phyloP scores from a whole-genome alignment of 148 eudicot genomes.

The Rhododendron simsii region DNA sequence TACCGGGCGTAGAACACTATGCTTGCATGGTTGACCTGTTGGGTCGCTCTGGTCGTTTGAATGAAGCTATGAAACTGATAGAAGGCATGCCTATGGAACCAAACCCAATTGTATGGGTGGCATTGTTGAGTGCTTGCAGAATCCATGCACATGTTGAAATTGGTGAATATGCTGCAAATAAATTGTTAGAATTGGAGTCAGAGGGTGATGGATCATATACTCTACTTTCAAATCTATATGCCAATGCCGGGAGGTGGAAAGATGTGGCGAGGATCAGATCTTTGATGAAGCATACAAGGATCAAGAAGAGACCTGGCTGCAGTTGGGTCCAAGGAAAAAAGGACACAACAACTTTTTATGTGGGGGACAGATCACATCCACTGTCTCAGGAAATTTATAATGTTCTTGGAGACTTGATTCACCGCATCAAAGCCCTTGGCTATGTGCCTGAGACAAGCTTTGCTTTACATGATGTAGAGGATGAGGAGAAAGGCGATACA shows the following conservation, averaged over 20 bases:
- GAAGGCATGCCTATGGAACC: constrained; percentile 72
- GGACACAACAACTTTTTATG: constrained; percentile 55
- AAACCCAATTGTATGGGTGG: constrained; percentile 59
- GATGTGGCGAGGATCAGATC: constrained; percentile 63
- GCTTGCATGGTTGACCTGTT: constrained; percentile 79
- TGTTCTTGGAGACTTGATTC: constrained; percentile 50
- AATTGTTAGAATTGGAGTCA: constrained; percentile 42
- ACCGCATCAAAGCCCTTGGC: constrained; percentile 54
- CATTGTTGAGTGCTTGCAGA: constrained; percentile 63
- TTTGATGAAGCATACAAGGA: constrained; percentile 57
- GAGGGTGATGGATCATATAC: constrained; percentile 72
- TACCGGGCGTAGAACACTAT: constrained; percentile 62
- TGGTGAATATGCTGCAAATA: constrained; percentile 58
- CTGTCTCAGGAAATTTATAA: constrained; percentile 44
- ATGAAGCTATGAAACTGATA: constrained; percentile 59
- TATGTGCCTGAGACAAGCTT: constrained; percentile 72
- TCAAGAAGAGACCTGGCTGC: constrained; percentile 75
- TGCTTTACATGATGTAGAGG: constrained; percentile 83
- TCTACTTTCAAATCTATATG: constrained; percentile 69
- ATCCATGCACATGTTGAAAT: constrained; percentile 59
- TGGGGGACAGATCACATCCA: constrained; percentile 72
- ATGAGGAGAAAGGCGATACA: constrained; percentile 73
- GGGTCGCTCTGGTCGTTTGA: constrained; percentile 68
- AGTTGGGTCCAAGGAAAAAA: constrained; percentile 82
- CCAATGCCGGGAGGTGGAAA: constrained; percentile 68